Evolutionary conservation across 495 filamentous ascomycete species (phyloP), one percentile per base, ranked within the genome.

Genomic region (Annulohypoxylon maeteangense): DNA sequence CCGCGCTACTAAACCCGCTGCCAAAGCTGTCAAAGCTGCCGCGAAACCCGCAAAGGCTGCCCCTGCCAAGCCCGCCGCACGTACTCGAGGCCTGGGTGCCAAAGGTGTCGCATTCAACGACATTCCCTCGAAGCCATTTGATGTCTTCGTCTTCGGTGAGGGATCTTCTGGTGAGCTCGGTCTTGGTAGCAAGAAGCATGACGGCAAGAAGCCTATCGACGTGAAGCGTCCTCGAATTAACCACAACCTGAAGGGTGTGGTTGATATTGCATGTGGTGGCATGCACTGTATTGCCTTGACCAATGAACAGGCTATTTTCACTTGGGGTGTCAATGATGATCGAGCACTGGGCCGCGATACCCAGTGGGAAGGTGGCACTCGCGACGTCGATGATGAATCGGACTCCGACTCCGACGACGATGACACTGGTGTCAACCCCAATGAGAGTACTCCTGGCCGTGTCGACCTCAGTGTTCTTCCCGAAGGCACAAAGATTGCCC

Each of bases 271-370:
- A 40, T 81, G 85, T 47, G 91, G 90, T 23, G 90, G 89, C 29
- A 90, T 92, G 87, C 90, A 93, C 66, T 82, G 80, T 45, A 80
- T 87, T 58, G 90, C 87, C 7, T 81, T 93, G 2, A 91, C 90
- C 11, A 76, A 83, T 7, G 87, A 91, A 67, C 90, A 90, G 74
- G 82, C 83, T 68, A 86, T 93, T 53, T 79, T 89, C 34, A 90
- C 89, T 1, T 93, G 90, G 90, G 90, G 90, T 64, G 89, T 91
- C 62, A 93, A 92, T 68, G 87, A 91, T 67, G 83, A 90, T 62
- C 86, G 86, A 48, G 89, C 89, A 25, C 82, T 93, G 14, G 90
- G 90, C 10, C 85, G 90, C 36, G 82, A 87, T 63, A 90, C 90
- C 7, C 75, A 79, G 36, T 83, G 84, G 77, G 84, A 83, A 12